These are phyloP conservation scores for Vinca major DNA, from an alignment of 305 asterid species.

Conservation along the genomic window DNA sequence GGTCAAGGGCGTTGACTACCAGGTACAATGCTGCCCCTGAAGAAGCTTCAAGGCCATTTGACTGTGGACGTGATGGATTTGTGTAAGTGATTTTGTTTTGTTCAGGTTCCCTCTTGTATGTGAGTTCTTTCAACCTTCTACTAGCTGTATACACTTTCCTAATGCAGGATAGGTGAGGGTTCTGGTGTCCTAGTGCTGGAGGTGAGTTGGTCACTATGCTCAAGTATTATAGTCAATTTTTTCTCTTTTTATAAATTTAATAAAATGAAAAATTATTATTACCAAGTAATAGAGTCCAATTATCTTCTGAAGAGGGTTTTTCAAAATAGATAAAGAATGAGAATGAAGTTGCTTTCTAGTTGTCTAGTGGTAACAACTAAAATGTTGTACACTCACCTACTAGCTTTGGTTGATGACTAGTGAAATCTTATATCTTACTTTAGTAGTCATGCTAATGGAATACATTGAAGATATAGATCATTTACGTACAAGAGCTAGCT, in stretches of 20 bases:
- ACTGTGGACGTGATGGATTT: constrained; percentile 90
- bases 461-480: not conserved
- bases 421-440: not conserved
- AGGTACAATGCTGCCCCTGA: constrained; percentile 57
- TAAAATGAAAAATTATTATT: not conserved
- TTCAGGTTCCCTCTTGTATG: not conserved
- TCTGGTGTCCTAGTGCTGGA: constrained; percentile 82
- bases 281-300: not conserved
- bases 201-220: constrained; percentile 39
- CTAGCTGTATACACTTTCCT: constrained; percentile 11
- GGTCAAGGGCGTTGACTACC: constrained; percentile 87
- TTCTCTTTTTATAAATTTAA: not conserved
- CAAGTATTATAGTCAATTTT: not conserved
- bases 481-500: not conserved
- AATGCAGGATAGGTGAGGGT: constrained; percentile 90
- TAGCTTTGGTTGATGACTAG: not conserved
- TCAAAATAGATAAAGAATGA: no score
- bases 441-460: not conserved
- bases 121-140: not conserved
- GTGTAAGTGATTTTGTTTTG: constrained; percentile 46
- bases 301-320: not conserved
- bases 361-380: not conserved
- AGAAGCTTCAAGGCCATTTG: constrained; percentile 93
- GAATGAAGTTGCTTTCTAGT: not conserved
- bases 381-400: not conserved